Evolutionary conservation across 768 basidiomycete species (phyloP).

Genomic region (Leccinum pellstonianum): DNA sequence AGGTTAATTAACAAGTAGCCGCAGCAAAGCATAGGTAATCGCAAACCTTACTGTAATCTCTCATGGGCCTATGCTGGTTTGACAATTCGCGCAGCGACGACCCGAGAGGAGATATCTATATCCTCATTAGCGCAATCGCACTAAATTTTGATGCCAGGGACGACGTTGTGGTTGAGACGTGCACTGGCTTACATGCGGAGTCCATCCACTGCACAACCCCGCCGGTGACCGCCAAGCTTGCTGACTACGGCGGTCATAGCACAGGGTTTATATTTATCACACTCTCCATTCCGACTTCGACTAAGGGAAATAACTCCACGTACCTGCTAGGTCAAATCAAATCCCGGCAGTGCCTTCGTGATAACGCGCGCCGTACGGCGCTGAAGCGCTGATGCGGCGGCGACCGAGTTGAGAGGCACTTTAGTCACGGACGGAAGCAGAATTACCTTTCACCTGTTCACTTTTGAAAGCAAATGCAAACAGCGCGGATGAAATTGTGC

Average conservation of each 20-base stretch:
- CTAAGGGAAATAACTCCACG: background rate
- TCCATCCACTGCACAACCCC: background rate
- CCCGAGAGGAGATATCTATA: background rate
- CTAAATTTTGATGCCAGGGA: background rate
- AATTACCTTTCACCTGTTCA: background rate
- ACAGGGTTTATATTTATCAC: background rate
- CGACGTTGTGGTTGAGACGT: constrained; percentile 1
- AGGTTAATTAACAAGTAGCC: background rate
- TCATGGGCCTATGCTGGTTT: background rate
- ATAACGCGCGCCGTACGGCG: background rate
- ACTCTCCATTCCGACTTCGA: background rate
- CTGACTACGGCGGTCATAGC: background rate
- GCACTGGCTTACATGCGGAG: background rate
- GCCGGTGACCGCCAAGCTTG: background rate
- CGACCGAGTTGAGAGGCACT: background rate
- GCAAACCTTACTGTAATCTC: no score
- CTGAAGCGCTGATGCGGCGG: background rate
- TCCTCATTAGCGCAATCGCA: background rate
- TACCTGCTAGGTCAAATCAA: background rate
- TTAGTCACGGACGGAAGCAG: background rate
- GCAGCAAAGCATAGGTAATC: background rate
- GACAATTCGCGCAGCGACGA: background rate
- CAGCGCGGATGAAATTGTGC: constrained; percentile 10
- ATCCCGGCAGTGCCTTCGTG: background rate
- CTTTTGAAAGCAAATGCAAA: constrained; percentile 3